phyloP scores from a whole-genome alignment of 2,329 filamentous ascomycete species.

The Coniochaeta sp. region DNA sequence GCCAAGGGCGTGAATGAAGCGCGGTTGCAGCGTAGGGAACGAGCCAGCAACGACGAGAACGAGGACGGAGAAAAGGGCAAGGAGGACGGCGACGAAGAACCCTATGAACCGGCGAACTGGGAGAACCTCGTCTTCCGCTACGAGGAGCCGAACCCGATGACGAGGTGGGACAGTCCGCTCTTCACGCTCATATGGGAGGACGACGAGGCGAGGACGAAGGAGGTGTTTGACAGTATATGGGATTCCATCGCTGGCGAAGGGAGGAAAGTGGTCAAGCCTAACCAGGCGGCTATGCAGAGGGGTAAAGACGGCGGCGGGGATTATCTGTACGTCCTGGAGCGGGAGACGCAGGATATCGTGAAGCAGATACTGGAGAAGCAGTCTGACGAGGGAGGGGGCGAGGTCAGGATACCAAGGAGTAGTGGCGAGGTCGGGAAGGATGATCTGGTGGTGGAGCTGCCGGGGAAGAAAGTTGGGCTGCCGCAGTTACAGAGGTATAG shows the following conservation, averaged over 20 bases:
- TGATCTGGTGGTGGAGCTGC: conserved; percentile 55
- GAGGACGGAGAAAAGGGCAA: conserved; percentile 7
- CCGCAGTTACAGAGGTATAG: conserved; percentile 72
- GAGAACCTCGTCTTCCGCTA: conserved; percentile 76
- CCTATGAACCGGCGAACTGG: conserved; percentile 55
- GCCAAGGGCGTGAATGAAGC: conserved; percentile 52
- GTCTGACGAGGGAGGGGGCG: conserved; percentile 55
- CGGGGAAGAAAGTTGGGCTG: conserved; percentile 57
- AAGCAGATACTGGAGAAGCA: conserved; percentile 62
- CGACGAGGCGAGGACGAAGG: conserved; percentile 45
- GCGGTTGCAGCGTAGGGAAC: conserved; percentile 32
- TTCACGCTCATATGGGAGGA: conserved; percentile 77
- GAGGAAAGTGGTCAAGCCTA: conserved; percentile 60
- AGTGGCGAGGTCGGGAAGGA: conserved; percentile 27
- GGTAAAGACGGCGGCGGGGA: conserved; percentile 58
- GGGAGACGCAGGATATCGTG: conserved; percentile 70
- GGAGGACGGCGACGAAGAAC: conserved; percentile 28
- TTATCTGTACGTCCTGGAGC: conserved; percentile 74
- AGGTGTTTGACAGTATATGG: conserved; percentile 62
- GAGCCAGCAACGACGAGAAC: conserved; percentile 17
- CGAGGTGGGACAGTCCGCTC: conserved; percentile 74
- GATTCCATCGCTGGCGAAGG: conserved; percentile 59
- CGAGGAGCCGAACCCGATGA: conserved; percentile 82
- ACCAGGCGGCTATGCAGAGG: conserved; percentile 64
- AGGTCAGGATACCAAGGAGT: conserved; percentile 40